These are phyloP conservation scores for Fraxinus excelsior DNA, from an alignment of 257 asterid genomes.

Conservation along the genomic window DNA sequence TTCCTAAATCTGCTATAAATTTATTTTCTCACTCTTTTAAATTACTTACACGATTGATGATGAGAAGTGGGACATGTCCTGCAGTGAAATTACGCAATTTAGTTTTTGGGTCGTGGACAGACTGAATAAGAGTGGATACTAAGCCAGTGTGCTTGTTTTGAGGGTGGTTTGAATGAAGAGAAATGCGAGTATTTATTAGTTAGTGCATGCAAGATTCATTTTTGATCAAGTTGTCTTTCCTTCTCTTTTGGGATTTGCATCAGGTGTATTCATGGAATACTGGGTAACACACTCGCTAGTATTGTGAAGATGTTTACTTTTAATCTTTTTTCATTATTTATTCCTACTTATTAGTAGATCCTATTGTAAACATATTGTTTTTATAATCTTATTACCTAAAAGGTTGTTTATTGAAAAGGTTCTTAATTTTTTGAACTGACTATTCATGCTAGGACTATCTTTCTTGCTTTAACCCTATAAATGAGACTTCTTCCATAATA, in stretches of 20 bases:
- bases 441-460: neutral
- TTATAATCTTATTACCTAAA: neutral
- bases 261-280: neutral
- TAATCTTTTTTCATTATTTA: neutral
- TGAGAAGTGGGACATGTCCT: neutral
- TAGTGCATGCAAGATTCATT: neutral
- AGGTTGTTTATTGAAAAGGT: neutral
- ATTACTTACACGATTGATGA: neutral
- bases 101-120: neutral
- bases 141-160: neutral
- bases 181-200: neutral
- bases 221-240: neutral
- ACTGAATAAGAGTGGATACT: neutral
- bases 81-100: neutral
- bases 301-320: neutral
- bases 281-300: neutral
- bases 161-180: too few relatives aligned
- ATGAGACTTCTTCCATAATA: neutral
- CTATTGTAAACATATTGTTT: neutral
- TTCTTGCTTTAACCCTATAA: constrained; percentile 1
- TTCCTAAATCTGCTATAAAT: constrained; percentile 1
- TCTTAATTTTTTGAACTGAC: neutral
- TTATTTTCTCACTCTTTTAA: neutral
- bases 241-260: neutral
- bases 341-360: neutral